Base-by-base conservation (phyloP, 129 eudicot species). In the Logfia minima region DNA sequence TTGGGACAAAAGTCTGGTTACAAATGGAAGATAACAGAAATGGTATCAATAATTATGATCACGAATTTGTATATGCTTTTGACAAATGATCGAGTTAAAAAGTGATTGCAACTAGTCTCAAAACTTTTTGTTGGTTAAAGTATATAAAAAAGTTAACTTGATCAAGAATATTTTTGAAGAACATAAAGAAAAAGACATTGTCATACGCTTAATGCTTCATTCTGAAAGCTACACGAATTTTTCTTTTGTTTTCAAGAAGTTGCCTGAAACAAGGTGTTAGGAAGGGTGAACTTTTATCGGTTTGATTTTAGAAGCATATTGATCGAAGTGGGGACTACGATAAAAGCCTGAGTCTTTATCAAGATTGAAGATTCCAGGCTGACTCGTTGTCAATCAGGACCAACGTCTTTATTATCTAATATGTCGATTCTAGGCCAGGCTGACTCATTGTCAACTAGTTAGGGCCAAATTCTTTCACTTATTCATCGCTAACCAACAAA, bases 381-480 rank as follows among this genome's bases (percentile, higher is more conserved):
- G 81, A 77, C 76, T 77, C 76, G 39, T 69, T 56, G 60, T 69
- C 61, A 68, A 69, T 8, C 68, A 69, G 76, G 81, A 68, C 81
- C 81, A 77, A 77, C 26, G 70, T 41, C 76, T 77, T 77, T 77
- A 48, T 14, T 48, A 68, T 77, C 39, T 58, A 58, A 69, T 45
- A 64, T 34, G 74, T 55, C 58, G 74, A 68, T 55, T 77, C 67
- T 68, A 37, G 60, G 71, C 8, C 32, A 48, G n/a, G 34, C 75
- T 68, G 75, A 77, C 80, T 77, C 74, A 35, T 77, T 53, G 18
- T 77, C 74, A 67, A 66, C 68, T 51, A 68, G 29, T 28, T 26
- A 39, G 79, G 79, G 56, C 81, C 59, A 67, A 10, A 67, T 34
- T 52, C 74, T 37, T 2, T 77, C 66, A 53, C 65, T 66, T 77